Percentiles rank a stretch among this genome's conserved stretches.
These are phyloP conservation scores for Diaporthe sp. DNA, from an alignment of 2,329 filamentous ascomycete genomes.

Conservation along the genomic window DNA sequence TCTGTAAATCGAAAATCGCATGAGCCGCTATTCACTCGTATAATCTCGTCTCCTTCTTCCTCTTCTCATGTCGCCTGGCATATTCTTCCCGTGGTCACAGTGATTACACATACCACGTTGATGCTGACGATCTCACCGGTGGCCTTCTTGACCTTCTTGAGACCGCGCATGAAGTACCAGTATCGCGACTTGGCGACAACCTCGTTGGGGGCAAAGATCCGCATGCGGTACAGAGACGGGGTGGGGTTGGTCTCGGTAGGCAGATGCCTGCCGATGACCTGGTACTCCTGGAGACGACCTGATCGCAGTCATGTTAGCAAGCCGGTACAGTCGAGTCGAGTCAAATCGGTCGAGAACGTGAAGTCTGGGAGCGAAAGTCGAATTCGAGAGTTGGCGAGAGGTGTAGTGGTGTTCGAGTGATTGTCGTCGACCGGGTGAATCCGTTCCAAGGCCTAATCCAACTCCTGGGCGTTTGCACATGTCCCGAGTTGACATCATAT, in stretches of 20 bases:
- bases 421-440: not conserved
- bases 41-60: not conserved
- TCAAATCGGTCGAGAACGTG: not conserved
- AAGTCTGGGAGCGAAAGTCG: constrained; percentile 46
- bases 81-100: constrained; percentile 26
- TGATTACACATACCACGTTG: constrained; percentile 81
- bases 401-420: not conserved
- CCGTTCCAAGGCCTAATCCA: not conserved
- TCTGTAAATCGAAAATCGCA: constrained; percentile 63
- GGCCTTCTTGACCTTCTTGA: constrained; percentile 99
- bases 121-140: constrained; percentile 98
- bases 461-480: not conserved
- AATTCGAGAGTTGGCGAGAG: not conserved
- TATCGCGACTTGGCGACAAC: constrained; percentile 99
- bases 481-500: not conserved
- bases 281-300: constrained; percentile 99
- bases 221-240: constrained; percentile 99
- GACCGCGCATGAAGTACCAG: constrained; percentile 99
- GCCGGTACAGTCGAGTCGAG: not conserved
- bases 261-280: constrained; percentile 99
- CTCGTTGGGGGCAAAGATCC: constrained; percentile 97
- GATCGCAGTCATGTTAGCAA: constrained; percentile 42
- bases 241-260: constrained; percentile 97
- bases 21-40: constrained; percentile 32
- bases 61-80: constrained; percentile 25